A percentile compares a stretch with the other conserved stretches of the same genome.
These are phyloP conservation scores for Hydnomerulius pinastri DNA, from an alignment of 768 basidiomycete genomes.

Conservation along the genomic window DNA sequence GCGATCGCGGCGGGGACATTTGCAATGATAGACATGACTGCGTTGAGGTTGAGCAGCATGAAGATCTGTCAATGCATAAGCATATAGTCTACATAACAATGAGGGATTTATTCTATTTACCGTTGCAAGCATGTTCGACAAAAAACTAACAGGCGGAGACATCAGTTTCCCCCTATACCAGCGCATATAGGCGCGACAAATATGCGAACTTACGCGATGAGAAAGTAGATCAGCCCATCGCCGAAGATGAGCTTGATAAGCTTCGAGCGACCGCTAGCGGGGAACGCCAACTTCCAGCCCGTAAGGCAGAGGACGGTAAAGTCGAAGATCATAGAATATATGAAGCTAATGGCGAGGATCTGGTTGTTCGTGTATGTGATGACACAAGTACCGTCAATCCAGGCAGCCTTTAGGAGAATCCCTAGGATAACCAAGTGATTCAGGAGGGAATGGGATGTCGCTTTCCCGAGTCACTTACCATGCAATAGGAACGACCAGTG, in stretches of 20 bases:
- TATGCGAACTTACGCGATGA: conserved; percentile 57
- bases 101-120: conserved; percentile 20
- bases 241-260: conserved; percentile 67
- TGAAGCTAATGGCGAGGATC: conserved; percentile 65
- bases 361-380: conserved; percentile 61
- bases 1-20: conserved; percentile 74
- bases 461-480: conserved; percentile 37
- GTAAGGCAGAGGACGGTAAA: conserved; percentile 62
- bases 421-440: conserved; percentile 35
- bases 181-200: neutral
- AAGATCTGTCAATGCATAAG: conserved; percentile 39
- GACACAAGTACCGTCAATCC: conserved; percentile 52
- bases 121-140: conserved; percentile 63
- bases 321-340: conserved; percentile 77
- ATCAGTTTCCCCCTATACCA: conserved; percentile 2
- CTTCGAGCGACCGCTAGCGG: conserved; percentile 48
- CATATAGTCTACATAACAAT: neutral
- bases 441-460: conserved; percentile 3
- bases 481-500: conserved; percentile 75
- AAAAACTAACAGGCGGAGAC: conserved; percentile 46
- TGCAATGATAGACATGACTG: conserved; percentile 73
- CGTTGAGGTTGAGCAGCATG: conserved; percentile 68
- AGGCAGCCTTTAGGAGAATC: conserved; percentile 58
- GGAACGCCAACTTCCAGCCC: conserved; percentile 57
- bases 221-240: conserved; percentile 74